Conservation (phyloP, 1,284 basidiomycete genomes). For the Tilletia setariae region DNA sequence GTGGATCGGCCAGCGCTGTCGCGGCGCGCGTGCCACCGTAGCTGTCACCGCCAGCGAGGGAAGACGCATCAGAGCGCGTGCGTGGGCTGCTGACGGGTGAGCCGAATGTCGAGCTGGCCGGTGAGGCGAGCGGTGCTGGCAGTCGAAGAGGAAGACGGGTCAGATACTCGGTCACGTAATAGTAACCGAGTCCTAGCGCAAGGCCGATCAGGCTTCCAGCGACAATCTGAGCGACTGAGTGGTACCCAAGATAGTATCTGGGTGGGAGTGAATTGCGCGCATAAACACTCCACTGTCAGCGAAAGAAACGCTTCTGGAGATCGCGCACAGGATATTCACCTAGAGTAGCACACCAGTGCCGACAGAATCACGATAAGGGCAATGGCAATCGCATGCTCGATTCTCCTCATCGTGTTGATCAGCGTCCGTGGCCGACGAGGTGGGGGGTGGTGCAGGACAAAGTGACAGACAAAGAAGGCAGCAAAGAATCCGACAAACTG, state of each 20-base stretch:
- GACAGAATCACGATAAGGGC: constrained; percentile 62
- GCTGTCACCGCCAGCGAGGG: neutral
- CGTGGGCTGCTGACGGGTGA: neutral
- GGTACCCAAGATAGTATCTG: constrained; percentile 72
- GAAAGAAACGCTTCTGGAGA: too few species aligned
- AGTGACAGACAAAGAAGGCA: constrained; percentile 70
- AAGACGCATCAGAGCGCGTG: neutral
- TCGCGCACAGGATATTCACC: constrained; percentile 44
- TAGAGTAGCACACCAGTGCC: constrained; percentile 70
- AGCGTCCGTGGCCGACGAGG: constrained; percentile 57
- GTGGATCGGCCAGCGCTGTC: neutral
- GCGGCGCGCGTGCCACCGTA: neutral
- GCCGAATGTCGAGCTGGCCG: constrained; percentile 13
- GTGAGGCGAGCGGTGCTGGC: constrained; percentile 30
- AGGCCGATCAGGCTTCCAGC: constrained; percentile 71
- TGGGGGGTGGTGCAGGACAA: constrained; percentile 68
- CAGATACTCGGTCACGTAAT: constrained; percentile 64
- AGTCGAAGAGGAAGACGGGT: constrained; percentile 53
- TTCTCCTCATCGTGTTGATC: constrained; percentile 28
- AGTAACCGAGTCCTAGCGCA: constrained; percentile 63
- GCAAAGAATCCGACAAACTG: constrained; percentile 85
- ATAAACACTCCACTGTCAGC: too few species aligned
- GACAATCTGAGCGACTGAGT: constrained; percentile 67
- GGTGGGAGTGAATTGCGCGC: neutral
- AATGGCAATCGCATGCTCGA: constrained; percentile 58